Evolutionary conservation across 306 rosid species (phyloP).

Genomic region (Dryas drummondii): DNA sequence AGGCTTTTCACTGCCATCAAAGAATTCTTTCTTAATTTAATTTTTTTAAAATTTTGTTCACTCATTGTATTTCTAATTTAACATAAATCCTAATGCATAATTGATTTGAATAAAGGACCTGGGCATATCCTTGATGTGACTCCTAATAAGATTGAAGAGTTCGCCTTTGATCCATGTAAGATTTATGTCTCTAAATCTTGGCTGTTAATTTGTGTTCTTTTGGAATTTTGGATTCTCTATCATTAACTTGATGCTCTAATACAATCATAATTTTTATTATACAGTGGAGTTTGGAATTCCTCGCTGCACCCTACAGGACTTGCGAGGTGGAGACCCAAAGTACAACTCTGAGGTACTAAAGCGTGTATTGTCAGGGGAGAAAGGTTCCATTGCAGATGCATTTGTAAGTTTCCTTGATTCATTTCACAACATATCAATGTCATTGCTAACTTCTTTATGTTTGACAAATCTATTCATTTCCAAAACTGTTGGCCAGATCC

Average conservation of each 20-base stretch:
- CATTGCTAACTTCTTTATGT: neutral
- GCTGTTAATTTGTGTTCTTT: constrained; percentile 12
- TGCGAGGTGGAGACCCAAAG: constrained; percentile 78
- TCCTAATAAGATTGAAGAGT: constrained; percentile 64
- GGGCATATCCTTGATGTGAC: constrained; percentile 84
- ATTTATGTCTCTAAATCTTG: constrained; percentile 21
- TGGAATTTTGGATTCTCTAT: neutral
- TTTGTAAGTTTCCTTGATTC: constrained; percentile 47
- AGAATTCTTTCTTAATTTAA: neutral
- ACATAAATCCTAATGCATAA: neutral
- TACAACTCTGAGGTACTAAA: constrained; percentile 67
- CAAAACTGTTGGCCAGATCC: no score
- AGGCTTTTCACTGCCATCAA: neutral
- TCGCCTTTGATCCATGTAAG: constrained; percentile 90
- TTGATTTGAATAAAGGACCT: constrained; percentile 63
- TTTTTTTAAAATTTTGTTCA: neutral
- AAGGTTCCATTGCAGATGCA: constrained; percentile 81
- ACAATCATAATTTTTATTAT: neutral
- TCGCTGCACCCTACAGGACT: constrained; percentile 65
- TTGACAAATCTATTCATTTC: no score
- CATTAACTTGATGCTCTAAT: neutral
- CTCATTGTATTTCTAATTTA: neutral
- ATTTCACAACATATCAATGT: constrained; percentile 14
- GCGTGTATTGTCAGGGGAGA: constrained; percentile 81
- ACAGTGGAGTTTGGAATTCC: constrained; percentile 89